Percentiles rank a stretch among this genome's conserved stretches.
Conservation (phyloP, 2,329 filamentous ascomycete species). For the Fusarium sp. region DNA sequence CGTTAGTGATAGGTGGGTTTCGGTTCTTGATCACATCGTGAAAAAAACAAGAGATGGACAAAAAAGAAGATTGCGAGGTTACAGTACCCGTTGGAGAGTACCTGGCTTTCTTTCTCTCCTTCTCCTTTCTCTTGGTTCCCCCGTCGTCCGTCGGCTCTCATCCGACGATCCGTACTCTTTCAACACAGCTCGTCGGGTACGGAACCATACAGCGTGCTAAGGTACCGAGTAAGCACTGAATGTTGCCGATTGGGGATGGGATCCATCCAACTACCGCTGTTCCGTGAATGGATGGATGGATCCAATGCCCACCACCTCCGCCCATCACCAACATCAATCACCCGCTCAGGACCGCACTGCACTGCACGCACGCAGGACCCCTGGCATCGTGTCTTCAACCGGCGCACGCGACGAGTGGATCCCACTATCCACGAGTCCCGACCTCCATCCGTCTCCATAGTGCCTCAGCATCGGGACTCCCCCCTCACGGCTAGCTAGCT, state of each 20-base stretch:
- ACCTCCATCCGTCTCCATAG: conserved; percentile 27
- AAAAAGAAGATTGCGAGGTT: conserved; percentile 29
- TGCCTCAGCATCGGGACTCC: conserved; percentile 35
- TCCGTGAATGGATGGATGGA: not conserved
- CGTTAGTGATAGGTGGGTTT: conserved; percentile 31
- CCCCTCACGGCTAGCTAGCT: conserved; percentile 5
- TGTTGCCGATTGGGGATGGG: not conserved
- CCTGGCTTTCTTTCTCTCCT: not conserved
- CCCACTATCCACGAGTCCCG: conserved; percentile 27
- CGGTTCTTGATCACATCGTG: conserved; percentile 10
- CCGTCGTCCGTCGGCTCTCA: not conserved
- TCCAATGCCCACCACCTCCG: not conserved
- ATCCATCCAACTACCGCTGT: conserved; percentile 7
- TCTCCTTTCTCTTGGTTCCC: conserved; percentile 2
- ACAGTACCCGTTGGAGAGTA: conserved; percentile 6
- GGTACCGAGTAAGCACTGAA: not conserved
- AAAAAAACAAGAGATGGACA: not conserved
- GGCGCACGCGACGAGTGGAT: conserved; percentile 43
- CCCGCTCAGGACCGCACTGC: not conserved
- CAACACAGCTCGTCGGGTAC: not conserved
- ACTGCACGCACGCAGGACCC: conserved; percentile 20
- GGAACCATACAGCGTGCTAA: not conserved
- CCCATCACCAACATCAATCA: conserved; percentile 6
- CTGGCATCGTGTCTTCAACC: conserved; percentile 24
- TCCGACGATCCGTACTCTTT: conserved; percentile 10